Percentiles rank a stretch among this genome's conserved stretches.
Conservation (phyloP, 805 yeast species). For the Lipomyces sp. region DNA sequence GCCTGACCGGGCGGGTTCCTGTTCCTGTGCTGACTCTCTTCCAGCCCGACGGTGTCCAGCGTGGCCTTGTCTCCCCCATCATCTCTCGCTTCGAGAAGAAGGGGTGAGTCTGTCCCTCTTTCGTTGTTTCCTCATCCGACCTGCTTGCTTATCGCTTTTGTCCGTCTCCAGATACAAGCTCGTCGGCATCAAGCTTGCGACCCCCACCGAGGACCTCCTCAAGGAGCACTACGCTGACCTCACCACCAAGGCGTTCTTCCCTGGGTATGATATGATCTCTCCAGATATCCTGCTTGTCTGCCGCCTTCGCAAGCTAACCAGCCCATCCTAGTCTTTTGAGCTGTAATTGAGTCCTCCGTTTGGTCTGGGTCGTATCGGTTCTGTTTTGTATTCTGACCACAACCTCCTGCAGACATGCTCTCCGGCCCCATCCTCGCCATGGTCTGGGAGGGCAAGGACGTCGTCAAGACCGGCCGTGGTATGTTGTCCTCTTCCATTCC, state of each 20-base stretch:
- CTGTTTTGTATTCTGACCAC: too few relatives aligned
- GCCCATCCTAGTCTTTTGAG: conserved; percentile 18
- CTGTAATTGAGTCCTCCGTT: too few relatives aligned
- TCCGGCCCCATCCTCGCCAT: conserved; percentile 99
- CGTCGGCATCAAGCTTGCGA: conserved; percentile 88
- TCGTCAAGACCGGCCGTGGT: conserved; percentile 95
- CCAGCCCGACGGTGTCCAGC: conserved; percentile 98
- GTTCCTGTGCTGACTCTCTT: neutral
- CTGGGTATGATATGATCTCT: conserved; percentile 56
- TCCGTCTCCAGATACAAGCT: conserved; percentile 69
- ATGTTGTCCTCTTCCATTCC: neutral
- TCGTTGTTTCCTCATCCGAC: neutral
- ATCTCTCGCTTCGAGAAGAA: conserved; percentile 91
- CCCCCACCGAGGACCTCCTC: conserved; percentile 82
- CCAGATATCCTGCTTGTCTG: neutral
- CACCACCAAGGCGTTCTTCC: conserved; percentile 96
- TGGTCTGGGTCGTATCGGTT: too few relatives aligned
- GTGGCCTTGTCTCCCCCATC: conserved; percentile 91
- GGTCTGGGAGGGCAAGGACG: conserved; percentile 99
- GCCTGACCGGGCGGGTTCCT: too few relatives aligned
- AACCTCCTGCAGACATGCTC: conserved; percentile 60
- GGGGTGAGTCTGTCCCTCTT: conserved; percentile 41
- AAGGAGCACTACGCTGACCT: conserved; percentile 95
- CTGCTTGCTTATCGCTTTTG: neutral
- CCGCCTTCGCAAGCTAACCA: neutral